phyloP scores from a whole-genome alignment of 176 grass and related monocot species.

The Otatea glauca region DNA sequence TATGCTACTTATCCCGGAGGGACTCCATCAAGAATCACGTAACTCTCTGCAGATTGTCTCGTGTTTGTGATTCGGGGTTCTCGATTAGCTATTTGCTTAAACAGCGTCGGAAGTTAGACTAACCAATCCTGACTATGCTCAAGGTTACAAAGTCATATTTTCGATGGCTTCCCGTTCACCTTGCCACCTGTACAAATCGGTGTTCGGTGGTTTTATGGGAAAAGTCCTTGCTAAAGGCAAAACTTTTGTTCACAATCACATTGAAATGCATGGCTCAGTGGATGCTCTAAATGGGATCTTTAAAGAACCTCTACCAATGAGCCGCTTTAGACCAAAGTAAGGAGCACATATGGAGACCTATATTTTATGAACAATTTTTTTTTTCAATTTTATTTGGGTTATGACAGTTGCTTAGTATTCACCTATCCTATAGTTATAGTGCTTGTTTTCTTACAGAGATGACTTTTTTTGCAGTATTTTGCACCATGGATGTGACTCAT shows the following conservation, averaged over 20 bases:
- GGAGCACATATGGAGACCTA: neutral
- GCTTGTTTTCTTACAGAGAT: conserved; percentile 17
- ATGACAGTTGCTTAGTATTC: no score
- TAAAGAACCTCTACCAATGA: conserved; percentile 51
- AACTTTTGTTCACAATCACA: conserved; percentile 1
- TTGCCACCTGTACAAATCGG: conserved; percentile 58
- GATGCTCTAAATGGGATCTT: no score
- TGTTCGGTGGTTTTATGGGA: neutral
- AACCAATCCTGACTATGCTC: conserved; percentile 61
- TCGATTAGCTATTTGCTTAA: no score
- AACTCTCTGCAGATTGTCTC: no score
- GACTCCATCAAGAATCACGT: no score
- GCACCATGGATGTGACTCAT: conserved; percentile 81
- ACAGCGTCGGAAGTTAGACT: no score
- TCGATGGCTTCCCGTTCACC: conserved; percentile 72
- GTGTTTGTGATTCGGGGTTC: no score
- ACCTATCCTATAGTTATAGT: neutral
- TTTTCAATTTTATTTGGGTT: no score
- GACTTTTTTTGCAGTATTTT: conserved; percentile 67
- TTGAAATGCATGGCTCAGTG: no score
- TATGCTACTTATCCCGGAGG: no score
- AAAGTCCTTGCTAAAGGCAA: neutral
- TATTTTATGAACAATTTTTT: no score
- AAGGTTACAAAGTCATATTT: conserved; percentile 71
- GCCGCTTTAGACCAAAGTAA: conserved; percentile 96